Base-by-base conservation (phyloP, 306 rosid genomes). In the Carpinus fangiana region DNA sequence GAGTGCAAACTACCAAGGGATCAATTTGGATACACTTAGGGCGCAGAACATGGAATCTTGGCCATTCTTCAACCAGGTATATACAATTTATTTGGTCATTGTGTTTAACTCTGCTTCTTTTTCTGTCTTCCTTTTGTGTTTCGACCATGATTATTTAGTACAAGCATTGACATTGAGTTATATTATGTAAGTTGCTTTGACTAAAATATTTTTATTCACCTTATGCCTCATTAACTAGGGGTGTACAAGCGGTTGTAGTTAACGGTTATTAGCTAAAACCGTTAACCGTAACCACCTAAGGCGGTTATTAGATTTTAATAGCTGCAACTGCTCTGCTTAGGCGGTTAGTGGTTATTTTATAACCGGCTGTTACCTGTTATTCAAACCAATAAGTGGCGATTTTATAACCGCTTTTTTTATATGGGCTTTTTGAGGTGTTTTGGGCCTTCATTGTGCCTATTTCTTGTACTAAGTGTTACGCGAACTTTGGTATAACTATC, bases 1-100 rank as follows among this genome's bases (percentile, higher is more conserved):
- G 26, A 79, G 65, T 41, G 57, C 82, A 73, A 94, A 94, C 79
- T 94, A 88, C 75, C 98, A 92, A 80, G 98, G 93, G 38, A 94
- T 94, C 85, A 94, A 87, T 88, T 83, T 65, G 4, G 97, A 94
- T 68, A 88, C 89, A 18, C 94, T 92, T 72, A 88, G 98, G 77
- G 97, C 98, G 70, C 97, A 94, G 84, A 94, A 94, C 74, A 88
- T 92, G 97, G 98, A 94, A 79, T 90, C 98, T 34, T 36, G 90
- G 89, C 98, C 98, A 50, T 90, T 93, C 85, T 94, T 94, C 77
- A 94, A 94, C 86, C 97, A 94, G 97, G 98, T 86, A 82, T n/a
- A 7, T 72, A 23, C n/a, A 17, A 34, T 46, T 73, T 76, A 12
- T 54, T 48, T 2, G 2, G 71, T 68, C 48, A 14, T 46, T 68